A percentile compares a stretch with the other conserved stretches of the same genome.
These are phyloP conservation scores for Allium fistulosum DNA, from an alignment of 106 monocot species.

Conservation along the genomic window DNA sequence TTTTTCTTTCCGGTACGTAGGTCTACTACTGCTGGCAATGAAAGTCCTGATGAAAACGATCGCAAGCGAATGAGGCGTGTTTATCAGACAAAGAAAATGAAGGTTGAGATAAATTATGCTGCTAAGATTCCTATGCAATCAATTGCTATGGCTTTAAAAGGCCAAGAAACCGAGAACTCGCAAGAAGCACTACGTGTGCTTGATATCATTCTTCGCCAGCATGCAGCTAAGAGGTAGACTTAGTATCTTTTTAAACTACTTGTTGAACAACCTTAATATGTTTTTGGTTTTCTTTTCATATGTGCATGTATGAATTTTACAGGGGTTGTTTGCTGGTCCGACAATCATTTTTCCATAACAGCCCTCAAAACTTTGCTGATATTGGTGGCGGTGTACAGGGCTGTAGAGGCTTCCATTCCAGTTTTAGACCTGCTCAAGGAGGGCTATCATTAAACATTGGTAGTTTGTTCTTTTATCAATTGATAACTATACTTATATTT, in stretches of 20 bases:
- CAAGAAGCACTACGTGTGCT: conserved; percentile 86
- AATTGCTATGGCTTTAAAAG: conserved; percentile 56
- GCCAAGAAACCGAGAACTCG: conserved; percentile 67
- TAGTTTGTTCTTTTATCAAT: conserved; percentile 8
- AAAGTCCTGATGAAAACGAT: conserved; percentile 54
- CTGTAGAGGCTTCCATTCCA: conserved; percentile 83
- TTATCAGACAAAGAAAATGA: conserved; percentile 58
- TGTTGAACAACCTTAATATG: no score
- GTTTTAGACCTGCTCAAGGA: conserved; percentile 46
- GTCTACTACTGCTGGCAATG: conserved; percentile 16
- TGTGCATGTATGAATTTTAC: neutral
- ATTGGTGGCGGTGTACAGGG: conserved; percentile 80
- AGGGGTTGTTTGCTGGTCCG: conserved; percentile 93
- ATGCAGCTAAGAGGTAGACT: conserved; percentile 70
- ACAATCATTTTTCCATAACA: conserved; percentile 77
- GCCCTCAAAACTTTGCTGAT: conserved; percentile 52
- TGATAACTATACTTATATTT: no score
- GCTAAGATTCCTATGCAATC: conserved; percentile 80
- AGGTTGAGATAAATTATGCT: conserved; percentile 72
- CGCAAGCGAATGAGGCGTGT: conserved; percentile 50
- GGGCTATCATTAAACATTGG: conserved; percentile 60
- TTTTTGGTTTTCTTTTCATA: no score
- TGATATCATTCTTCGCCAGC: conserved; percentile 83
- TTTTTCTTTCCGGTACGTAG: neutral
- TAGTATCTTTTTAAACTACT: neutral